A percentile compares a stretch with the other conserved stretches of the same genome.
Evolutionary conservation across 306 rosid species (phyloP).

Genomic region (Quercus agrifolia): DNA sequence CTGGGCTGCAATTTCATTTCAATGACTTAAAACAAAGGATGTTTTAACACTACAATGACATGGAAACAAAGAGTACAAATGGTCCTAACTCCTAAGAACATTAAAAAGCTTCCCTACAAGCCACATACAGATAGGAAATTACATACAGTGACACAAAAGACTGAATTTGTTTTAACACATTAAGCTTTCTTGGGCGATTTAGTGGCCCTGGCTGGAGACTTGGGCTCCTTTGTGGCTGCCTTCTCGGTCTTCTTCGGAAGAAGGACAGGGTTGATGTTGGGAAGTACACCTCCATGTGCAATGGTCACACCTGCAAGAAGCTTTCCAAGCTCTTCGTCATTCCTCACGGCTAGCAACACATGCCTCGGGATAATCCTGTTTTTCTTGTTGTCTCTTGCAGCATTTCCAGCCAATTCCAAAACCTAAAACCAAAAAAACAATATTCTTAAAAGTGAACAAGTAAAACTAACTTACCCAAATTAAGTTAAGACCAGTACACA

Average conservation of each 20-base stretch:
- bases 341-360: slow-evolving; percentile 45
- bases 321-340: slow-evolving; percentile 51
- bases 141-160: slow-evolving; percentile 8
- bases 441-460: no score
- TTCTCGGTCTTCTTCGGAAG: slow-evolving; percentile 34
- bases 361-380: slow-evolving; percentile 46
- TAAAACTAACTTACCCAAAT: no score
- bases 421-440: slow-evolving; percentile 19
- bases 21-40: neutral
- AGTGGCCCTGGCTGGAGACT: slow-evolving; percentile 38
- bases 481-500: no score
- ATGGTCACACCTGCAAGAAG: slow-evolving; percentile 51
- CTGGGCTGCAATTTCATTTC: neutral
- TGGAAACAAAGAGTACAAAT: neutral
- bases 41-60: neutral
- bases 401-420: slow-evolving; percentile 58
- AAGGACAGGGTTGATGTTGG: slow-evolving; percentile 42
- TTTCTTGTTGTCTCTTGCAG: slow-evolving; percentile 50
- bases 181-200: slow-evolving; percentile 30
- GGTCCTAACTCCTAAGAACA: slow-evolving; percentile 9
- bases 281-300: slow-evolving; percentile 45
- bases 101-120: slow-evolving; percentile 10
- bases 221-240: slow-evolving; percentile 27
- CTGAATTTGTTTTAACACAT: neutral
- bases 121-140: neutral